Percentiles rank a stretch among this genome's conserved stretches.
phyloP scores from a whole-genome alignment of 164 flowering plant genomes.

The Cinnamomum micranthum region DNA sequence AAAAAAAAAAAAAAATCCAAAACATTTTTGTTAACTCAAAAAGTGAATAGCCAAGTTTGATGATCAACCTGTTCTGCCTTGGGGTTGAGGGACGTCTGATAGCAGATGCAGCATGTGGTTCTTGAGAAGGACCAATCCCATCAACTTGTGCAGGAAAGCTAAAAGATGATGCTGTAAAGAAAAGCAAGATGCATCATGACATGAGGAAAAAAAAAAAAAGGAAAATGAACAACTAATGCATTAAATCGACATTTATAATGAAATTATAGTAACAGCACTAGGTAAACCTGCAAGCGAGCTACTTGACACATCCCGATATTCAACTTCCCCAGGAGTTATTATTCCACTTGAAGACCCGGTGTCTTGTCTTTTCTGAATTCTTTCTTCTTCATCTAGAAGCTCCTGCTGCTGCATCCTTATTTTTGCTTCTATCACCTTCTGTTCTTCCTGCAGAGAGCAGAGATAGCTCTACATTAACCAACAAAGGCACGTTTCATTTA shows the following conservation, averaged over 20 bases:
- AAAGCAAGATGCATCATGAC: background rate
- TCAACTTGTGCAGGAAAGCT: constrained; percentile 40
- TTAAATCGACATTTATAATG: background rate
- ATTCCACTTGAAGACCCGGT: constrained; percentile 40
- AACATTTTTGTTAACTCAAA: background rate
- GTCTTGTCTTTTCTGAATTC: constrained; percentile 56
- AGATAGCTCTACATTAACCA: background rate
- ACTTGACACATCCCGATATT: constrained; percentile 25
- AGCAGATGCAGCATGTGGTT: constrained; percentile 23
- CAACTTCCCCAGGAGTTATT: constrained; percentile 34
- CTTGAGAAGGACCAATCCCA: constrained; percentile 46
- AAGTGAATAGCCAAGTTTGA: background rate
- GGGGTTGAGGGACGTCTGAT: constrained; percentile 31
- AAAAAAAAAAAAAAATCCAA: background rate
- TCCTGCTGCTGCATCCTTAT: constrained; percentile 89
- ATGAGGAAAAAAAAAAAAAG: background rate
- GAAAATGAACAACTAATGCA: background rate
- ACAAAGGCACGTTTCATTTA: background rate
- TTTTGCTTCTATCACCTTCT: constrained; percentile 94
- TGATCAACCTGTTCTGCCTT: constrained; percentile 50
- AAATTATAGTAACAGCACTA: background rate
- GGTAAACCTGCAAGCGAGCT: constrained; percentile 48
- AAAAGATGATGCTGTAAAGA: constrained; percentile 39
- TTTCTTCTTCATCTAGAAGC: constrained; percentile 79
- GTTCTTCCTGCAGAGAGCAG: constrained; percentile 69